Base-by-base conservation (phyloP, 2,329 filamentous ascomycete genomes). In the Aureobasidium pullulans region DNA sequence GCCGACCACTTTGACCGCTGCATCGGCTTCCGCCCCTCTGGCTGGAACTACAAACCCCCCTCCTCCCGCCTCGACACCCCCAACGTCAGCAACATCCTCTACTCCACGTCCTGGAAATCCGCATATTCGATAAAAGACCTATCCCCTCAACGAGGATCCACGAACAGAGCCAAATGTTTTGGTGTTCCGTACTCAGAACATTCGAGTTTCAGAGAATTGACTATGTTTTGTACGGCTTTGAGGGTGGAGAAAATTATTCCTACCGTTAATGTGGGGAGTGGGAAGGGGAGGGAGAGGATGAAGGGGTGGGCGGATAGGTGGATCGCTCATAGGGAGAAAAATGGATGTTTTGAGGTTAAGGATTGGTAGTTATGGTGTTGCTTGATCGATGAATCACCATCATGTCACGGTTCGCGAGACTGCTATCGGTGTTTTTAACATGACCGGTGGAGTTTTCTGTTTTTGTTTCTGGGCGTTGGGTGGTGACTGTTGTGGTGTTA, bases 151-250 rank as follows among this genome's bases (percentile, higher is more conserved):
- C 82, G 90, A 4, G 94, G 94, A 3, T 92, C 88, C 73, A 92
- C 88, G 3, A 81, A 81, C 49, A 86, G 93, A 66, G 89, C 89
- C 39, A 87, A 88, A 71, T 96, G 91, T 71, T 96, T 95, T 66
- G 92, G 90, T 0, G 94, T 97, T 2, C 94, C 94, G 2, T 99
- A 99, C 71, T 92, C 87, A 54, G 94, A 99, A 75, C 94, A 99
- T 72, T 94, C 89, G 71, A 95, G 89, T 62, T 99, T 99, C 70
- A 81, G 93, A 42, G 94, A 99, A 77, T 74, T 99, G 69, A 93
- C 90, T 0, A 87, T 97, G 82, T 99, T 99, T 70, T 84, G 93
- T 65, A 94, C 94, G 79, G 84, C 87, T 19, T 71, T 99, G 71
- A 78, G 89, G 60, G 95, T 99, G 64, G 91, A 93, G 64, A 89